Evolutionary conservation across 1,139 yeast genomes (phyloP), one percentile per base, ranked within the genome.

Genomic region (Pichia norvegensis): DNA sequence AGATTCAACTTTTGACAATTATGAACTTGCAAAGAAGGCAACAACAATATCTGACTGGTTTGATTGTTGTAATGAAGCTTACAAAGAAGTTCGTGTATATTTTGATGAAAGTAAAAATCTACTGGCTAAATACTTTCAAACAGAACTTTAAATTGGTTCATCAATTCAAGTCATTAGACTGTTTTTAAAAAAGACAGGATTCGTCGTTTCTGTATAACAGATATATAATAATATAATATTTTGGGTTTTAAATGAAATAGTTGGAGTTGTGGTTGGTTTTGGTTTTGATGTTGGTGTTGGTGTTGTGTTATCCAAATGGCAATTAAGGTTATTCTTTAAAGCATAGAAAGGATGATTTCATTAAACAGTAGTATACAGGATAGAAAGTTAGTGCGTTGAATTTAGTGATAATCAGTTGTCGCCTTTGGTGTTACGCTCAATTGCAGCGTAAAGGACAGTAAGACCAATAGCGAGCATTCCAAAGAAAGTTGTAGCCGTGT

Each of bases 381-480:
- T n/a, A n/a, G n/a, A n/a, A n/a, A 25, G 29, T 11, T 25, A 25
- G 11, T 7, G 7, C 29, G 7, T 7, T 25, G 10, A 8, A 11
- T 25, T 11, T 25, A 11, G 7, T 11, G 11, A 8, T 25, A 31
- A 8, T 31, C 20, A 31, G 35, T 31, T 31, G 20, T 35, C 37
- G 23, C 20, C 33, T 14, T 38, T 33, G 33, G 29, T 14, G 56
- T 75, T 75, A 43, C 73, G 67, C 33, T 74, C 68, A 40, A 76
- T 66, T 20, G 76, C 68, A 56, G 86, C 94, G 65, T 83, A 88
- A 6, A 81, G 69, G 43, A 85, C 67, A 43, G 87, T 83, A 55
- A 88, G 72, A 3, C 78, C 72, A 62, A 87, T 75, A 47, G 94
- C 80, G 13, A 78, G 67, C 49, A 85, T 65, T 5, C 96, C 96